A percentile compares a stretch with the other conserved stretches of the same genome.
phyloP scores from a whole-genome alignment of 805 yeast species.

The Saccharomycodes ludwigii region DNA sequence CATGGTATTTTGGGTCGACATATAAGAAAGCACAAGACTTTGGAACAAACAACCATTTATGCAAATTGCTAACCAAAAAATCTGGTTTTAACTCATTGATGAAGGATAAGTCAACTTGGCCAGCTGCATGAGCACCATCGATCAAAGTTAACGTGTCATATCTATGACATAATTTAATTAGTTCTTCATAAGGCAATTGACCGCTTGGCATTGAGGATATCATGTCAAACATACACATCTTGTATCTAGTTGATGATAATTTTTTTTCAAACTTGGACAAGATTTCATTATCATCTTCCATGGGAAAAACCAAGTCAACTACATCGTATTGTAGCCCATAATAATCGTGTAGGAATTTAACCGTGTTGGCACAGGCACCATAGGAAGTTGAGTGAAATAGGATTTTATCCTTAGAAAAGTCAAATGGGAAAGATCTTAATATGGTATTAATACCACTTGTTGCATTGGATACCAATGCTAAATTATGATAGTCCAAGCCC shows the following conservation, averaged over 20 bases:
- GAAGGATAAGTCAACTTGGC: slow-evolving; percentile 33
- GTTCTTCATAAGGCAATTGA: slow-evolving; percentile 39
- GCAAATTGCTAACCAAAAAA: slow-evolving; percentile 49
- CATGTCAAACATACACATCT: slow-evolving; percentile 41
- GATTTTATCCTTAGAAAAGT: slow-evolving; percentile 36
- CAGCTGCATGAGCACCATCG: slow-evolving; percentile 67
- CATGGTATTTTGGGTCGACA: slow-evolving; percentile 40
- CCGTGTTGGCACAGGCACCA: slow-evolving; percentile 41
- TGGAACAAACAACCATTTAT: slow-evolving; percentile 57
- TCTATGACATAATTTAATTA: slow-evolving; percentile 33
- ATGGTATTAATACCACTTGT: slow-evolving; percentile 48
- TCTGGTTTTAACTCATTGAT: slow-evolving; percentile 38
- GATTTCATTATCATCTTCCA: slow-evolving; percentile 28
- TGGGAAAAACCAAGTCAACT: slow-evolving; percentile 32
- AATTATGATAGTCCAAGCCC: slow-evolving; percentile 32
- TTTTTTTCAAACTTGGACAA: slow-evolving; percentile 22
- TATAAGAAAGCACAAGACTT: slow-evolving; percentile 48
- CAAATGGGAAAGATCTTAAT: slow-evolving; percentile 36
- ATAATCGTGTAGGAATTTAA: slow-evolving; percentile 27
- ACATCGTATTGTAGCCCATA: slow-evolving; percentile 25
- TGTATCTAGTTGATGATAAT: slow-evolving; percentile 19
- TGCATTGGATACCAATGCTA: slow-evolving; percentile 49
- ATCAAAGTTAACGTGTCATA: slow-evolving; percentile 40
- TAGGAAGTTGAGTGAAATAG: slow-evolving; percentile 39
- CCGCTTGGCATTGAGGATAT: slow-evolving; percentile 57